phyloP scores from a whole-genome alignment of 345 rosid genomes.

The Populus pruinosa region DNA sequence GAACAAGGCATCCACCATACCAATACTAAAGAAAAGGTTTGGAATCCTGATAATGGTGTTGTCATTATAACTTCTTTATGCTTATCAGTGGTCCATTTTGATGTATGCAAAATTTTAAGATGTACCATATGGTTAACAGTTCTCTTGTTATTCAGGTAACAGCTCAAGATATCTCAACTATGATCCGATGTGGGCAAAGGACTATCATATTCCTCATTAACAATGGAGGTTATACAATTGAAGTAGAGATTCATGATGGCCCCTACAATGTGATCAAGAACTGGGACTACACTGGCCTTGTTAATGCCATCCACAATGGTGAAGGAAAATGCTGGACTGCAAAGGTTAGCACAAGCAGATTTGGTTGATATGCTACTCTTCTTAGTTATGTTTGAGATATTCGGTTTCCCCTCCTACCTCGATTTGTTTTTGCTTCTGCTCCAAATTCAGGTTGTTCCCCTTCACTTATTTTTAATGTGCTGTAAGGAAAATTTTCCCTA shows the following conservation, averaged over 20 bases:
- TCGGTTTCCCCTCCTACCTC: not conserved
- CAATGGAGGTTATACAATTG: conserved; percentile 73
- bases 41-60: not conserved
- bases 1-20: not conserved
- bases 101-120: not conserved
- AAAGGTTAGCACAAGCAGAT: conserved; percentile 38
- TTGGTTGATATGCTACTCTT: too few species aligned
- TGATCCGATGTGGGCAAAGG: conserved; percentile 58
- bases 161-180: conserved; percentile 67
- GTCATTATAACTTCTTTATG: not conserved
- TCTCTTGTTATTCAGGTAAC: conserved; percentile 45
- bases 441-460: not conserved
- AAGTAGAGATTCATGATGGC: conserved; percentile 77
- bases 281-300: conserved; percentile 64
- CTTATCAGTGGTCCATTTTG: not conserved
- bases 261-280: conserved; percentile 77
- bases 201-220: conserved; percentile 66
- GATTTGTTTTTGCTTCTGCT: not conserved
- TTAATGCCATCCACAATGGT: conserved; percentile 67
- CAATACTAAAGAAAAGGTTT: not conserved
- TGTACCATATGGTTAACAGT: not conserved
- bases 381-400: not conserved
- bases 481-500: not conserved
- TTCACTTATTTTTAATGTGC: not conserved
- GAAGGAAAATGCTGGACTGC: conserved; percentile 79